Evolutionary conservation across 495 filamentous ascomycete genomes (phyloP).

Genomic region (Viridothelium virens): DNA sequence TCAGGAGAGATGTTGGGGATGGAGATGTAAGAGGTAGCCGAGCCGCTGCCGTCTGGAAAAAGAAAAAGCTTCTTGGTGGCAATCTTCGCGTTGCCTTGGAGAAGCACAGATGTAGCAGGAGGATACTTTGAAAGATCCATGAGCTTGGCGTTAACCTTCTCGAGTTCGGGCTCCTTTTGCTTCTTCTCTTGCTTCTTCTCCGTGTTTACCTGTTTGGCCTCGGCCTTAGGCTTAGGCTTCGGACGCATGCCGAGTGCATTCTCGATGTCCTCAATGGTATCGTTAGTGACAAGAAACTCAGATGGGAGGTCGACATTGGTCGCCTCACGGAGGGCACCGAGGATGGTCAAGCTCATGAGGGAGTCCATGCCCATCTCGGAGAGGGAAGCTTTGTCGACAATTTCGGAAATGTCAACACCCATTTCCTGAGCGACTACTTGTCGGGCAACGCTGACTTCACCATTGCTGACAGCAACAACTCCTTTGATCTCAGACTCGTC

Average conservation of each 20-base stretch:
- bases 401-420: constrained; percentile 39
- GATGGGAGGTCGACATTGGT: constrained; percentile 40
- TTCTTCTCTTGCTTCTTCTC: constrained; percentile 16
- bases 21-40: constrained; percentile 54
- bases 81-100: constrained; percentile 46
- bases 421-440: constrained; percentile 41
- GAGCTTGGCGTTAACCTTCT: constrained; percentile 34
- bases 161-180: constrained; percentile 32
- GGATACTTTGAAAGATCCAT: constrained; percentile 33
- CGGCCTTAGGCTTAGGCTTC: constrained; percentile 25
- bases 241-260: constrained; percentile 41
- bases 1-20: constrained; percentile 50
- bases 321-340: constrained; percentile 38
- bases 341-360: constrained; percentile 41
- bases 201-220: constrained; percentile 13
- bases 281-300: constrained; percentile 38
- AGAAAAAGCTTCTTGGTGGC: constrained; percentile 61
- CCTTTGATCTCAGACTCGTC: not conserved
- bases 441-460: constrained; percentile 33
- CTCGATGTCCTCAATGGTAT: constrained; percentile 40
- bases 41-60: constrained; percentile 71
- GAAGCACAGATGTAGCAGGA: constrained; percentile 47
- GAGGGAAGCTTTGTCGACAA: constrained; percentile 36
- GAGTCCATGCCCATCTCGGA: constrained; percentile 43
- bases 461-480: constrained; percentile 27